Base-by-base conservation (phyloP, 768 basidiomycete genomes). In the Guyanaporus albipodus region DNA sequence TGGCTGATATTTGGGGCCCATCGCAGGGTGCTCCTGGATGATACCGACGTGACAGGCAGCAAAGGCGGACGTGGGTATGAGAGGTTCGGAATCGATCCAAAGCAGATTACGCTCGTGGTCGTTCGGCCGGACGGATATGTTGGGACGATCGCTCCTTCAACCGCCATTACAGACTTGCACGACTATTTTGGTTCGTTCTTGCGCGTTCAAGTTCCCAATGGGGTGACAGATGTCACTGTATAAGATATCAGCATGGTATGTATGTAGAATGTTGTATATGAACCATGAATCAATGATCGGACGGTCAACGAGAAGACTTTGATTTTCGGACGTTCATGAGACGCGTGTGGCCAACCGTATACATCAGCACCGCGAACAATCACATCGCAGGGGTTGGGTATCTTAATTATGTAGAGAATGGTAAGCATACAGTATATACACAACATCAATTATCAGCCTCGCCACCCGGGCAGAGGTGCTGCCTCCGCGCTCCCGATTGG, bases 401-500 rank as follows among this genome's bases (percentile, higher is more conserved):
- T 62, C 59, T 23, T 56, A 46, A 53, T 55, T 54, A 67, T 52
- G 38, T 44, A 6, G 29, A 42, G 8, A 37, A 21, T 26, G 34
- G 50, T 56, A 44, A 50, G 35, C 42, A 48, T 47, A 64, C 17
- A 53, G 43, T 46, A 41, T 22, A 42, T 43, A 19, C 18, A 26
- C 29, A 6, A 18, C 12, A 11, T 44, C 29, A 8, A 40, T 10
- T 14, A 6, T 66, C 57, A 81, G 14, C 72, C 73, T 58, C 73
- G 74, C 74, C 81, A 74, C 1, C 71, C 70, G 27, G 73, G 77
- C 10, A 65, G 63, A 6, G 72, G 64, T 5, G 79, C 79, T 5
- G 83, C 84, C 45, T 85, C 82, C 2, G 74, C 73, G 52, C 83
- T 85, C 50, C 79, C 77, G n/a, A 85, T 67, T 5, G 75, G 80